Percentiles rank a stretch among this genome's conserved stretches.
phyloP scores from a whole-genome alignment of 2,329 filamentous ascomycete species.

The Trichophyton verrucosum region DNA sequence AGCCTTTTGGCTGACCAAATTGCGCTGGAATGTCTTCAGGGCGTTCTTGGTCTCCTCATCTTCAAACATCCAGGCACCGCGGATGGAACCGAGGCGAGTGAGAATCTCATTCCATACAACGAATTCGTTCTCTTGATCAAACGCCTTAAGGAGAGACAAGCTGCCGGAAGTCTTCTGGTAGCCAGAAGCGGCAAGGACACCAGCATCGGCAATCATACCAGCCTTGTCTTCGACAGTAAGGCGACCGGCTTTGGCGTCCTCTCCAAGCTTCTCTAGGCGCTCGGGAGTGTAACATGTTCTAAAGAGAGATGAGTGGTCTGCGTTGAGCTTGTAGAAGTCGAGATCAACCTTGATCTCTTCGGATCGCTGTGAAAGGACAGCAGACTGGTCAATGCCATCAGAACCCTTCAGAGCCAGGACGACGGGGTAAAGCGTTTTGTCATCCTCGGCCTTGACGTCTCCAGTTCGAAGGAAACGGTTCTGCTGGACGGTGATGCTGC shows the following conservation, averaged over 20 bases:
- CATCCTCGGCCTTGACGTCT: slow-evolving; percentile 87
- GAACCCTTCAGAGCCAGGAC: slow-evolving; percentile 69
- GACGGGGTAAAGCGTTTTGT: slow-evolving; percentile 75
- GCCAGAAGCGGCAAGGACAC: slow-evolving; percentile 75
- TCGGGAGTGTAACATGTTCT: slow-evolving; percentile 77
- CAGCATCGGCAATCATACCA: slow-evolving; percentile 89
- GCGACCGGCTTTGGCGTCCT: slow-evolving; percentile 68
- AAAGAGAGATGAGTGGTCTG: slow-evolving; percentile 86
- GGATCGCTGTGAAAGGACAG: slow-evolving; percentile 63
- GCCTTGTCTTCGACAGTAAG: slow-evolving; percentile 82
- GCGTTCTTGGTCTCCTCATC: slow-evolving; percentile 58
- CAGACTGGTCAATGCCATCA: slow-evolving; percentile 64
- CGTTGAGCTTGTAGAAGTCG: slow-evolving; percentile 94
- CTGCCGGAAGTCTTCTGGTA: slow-evolving; percentile 90
- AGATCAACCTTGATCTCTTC: slow-evolving; percentile 62
- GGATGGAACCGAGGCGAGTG: slow-evolving; percentile 62
- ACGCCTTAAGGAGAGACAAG: slow-evolving; percentile 71
- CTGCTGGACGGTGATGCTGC: slow-evolving; percentile 75
- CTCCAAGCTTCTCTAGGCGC: slow-evolving; percentile 72
- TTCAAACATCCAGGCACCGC: slow-evolving; percentile 80
- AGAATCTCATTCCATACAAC: slow-evolving; percentile 93
- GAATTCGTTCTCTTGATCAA: slow-evolving; percentile 69
- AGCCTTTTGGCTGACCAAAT: slow-evolving; percentile 64
- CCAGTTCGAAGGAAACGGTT: slow-evolving; percentile 89
- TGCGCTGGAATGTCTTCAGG: slow-evolving; percentile 69